Percentiles rank a stretch among this genome's conserved stretches.
phyloP scores from a whole-genome alignment of 768 basidiomycete species.

The Suillus subluteus region DNA sequence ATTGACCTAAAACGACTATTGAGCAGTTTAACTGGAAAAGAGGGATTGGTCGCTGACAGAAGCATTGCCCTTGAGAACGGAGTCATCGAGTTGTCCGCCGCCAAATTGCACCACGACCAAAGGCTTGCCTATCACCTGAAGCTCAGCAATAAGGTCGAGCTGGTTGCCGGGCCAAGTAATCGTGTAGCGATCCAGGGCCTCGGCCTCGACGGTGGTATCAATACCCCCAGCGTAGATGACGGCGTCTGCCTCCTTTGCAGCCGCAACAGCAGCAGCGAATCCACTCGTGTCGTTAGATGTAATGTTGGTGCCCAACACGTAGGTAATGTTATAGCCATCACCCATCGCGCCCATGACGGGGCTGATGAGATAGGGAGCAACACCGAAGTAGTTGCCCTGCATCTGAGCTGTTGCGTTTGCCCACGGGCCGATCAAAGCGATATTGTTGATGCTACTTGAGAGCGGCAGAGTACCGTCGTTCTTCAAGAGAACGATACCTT shows the following conservation, averaged over 20 bases:
- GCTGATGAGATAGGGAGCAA: conserved; percentile 58
- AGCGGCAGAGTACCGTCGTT: conserved; percentile 66
- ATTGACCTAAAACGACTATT: conserved; percentile 43
- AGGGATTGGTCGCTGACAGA: conserved; percentile 34
- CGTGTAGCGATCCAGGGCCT: conserved; percentile 48
- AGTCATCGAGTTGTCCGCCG: conserved; percentile 58
- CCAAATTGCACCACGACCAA: conserved; percentile 59
- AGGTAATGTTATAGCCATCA: conserved; percentile 50
- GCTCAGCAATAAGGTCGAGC: conserved; percentile 49
- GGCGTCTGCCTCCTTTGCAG: conserved; percentile 51
- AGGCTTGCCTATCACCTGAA: conserved; percentile 52
- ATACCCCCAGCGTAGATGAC: conserved; percentile 60
- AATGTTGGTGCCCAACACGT: conserved; percentile 46
- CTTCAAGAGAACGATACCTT: conserved; percentile 64
- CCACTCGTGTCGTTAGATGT: conserved; percentile 42
- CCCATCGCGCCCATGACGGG: conserved; percentile 51
- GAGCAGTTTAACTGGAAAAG: conserved; percentile 1
- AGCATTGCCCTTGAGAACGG: conserved; percentile 46
- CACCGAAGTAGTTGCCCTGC: conserved; percentile 62
- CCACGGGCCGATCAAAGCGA: conserved; percentile 65
- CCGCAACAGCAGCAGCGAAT: conserved; percentile 54
- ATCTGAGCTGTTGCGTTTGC: conserved; percentile 57
- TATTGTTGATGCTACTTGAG: conserved; percentile 42
- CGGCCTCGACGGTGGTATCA: conserved; percentile 51
- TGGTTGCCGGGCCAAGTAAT: conserved; percentile 62